Base-by-base conservation (phyloP, 139 green algal genomes). In the Micractinium sp. region DNA sequence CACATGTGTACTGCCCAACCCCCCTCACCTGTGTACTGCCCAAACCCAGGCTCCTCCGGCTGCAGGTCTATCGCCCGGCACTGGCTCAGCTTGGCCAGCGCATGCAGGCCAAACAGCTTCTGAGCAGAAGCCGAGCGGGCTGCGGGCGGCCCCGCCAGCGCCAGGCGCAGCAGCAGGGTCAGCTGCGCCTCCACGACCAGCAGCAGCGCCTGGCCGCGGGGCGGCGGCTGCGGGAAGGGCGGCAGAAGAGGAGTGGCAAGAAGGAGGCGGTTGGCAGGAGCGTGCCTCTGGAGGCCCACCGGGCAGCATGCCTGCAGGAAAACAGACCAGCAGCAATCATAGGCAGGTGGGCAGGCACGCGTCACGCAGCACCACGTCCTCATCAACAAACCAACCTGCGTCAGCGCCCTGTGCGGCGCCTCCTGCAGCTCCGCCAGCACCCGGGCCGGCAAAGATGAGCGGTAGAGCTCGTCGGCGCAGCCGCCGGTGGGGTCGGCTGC, bases 161-260 rank as follows among this genome's bases (percentile, higher is more conserved):
- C 90, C 79, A 97, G 91, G 22, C 82, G 74, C 81, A 95, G 89
- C 87, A 97, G 92, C 91, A 97, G 92, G 33, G 87, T 87, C 29
- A 97, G 91, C 93, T 94, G 91, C 23, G 93, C 93, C 91, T 97
- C 92, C 13, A 93, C 47, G 82, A 95, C 92, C 31, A 92, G 84
- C 76, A 95, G 71, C 31, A 86, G 60, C 16, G 74, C 69, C 73
- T 86, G 79, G 35, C 83, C 83, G 29, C 31, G 75, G 0, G 85
- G 80, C 36, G 88, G 69, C 31, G 88, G 81, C 83, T 92, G 86
- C n/a, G 79, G 53, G 35, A 13, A 3, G 38, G 53, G 74, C 13
- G 39, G 67, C 18, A 36, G 39, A n/a, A 33, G 9, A 53, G 36
- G 29, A 60, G 29, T 31, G 77, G 23, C 61, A 25, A 13, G 14